Evolutionary conservation across 1,139 yeast species (phyloP), one percentile per base, ranked within the genome.

Genomic region (Sugiyamaella japonica): DNA sequence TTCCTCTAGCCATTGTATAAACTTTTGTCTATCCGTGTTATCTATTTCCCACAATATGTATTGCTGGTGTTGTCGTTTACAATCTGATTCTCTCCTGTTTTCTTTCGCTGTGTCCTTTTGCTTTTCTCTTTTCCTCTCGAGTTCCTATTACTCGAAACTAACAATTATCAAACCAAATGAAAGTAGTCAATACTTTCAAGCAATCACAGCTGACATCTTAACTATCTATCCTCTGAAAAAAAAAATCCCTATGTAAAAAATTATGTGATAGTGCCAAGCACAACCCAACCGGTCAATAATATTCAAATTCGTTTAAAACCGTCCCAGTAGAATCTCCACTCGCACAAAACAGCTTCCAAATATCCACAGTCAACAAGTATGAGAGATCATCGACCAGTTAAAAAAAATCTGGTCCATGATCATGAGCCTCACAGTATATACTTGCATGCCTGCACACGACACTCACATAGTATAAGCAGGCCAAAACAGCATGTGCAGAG

Each of bases 1-100:
- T 49, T 15, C 53, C 53, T 53, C 45, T 53, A 25, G 56, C 56
- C 56, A 53, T 53, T 20, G 8, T 42, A 37, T 36, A 7, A 20
- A 20, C 6, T 20, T 20, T 20, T 6, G 25, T 20, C 25, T 20
- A 20, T 20, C 25, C 25, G 25, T 20, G 6, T 3, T 20, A 20
- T 20, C 3, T n/a, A n/a, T n/a, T n/a, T n/a, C n/a, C n/a, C n/a
- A n/a, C n/a, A n/a, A n/a, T n/a, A n/a, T n/a, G n/a, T n/a, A 20
- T 20, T 20, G 6, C 25, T 20, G 25, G 25, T 3, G 6, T 20
- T 20, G 25, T 20, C 5, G 10, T 39, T 3, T 16, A 20, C 17
- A 10, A 39, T 39, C 9, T 43, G 38, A 29, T 25, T 25, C 7
- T 15, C 4, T 12, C 23, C 13, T 39, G 25, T 23, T 34, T 15